Evolutionary conservation across 2,329 filamentous ascomycete genomes (phyloP), one percentile per base, ranked within the genome.

Genomic region (Neurospora crassa): DNA sequence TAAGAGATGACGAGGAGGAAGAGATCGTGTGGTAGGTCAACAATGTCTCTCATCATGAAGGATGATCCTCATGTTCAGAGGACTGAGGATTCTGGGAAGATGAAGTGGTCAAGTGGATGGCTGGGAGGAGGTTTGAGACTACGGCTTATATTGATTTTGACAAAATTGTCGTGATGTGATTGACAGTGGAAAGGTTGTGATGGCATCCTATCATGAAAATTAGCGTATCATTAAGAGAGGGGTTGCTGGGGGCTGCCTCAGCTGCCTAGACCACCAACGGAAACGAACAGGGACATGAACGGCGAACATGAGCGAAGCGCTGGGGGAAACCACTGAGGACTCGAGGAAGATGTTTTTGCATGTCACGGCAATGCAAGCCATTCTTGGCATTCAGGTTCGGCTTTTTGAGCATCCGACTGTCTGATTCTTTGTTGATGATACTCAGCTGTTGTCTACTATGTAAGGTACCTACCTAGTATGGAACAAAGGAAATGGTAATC

Each of bases 21-120:
- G 67, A 90, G 77, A 69, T 89, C 87, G 74, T 84, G 83, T n/a
- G 88, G 88, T 47, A 90, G 80, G 18, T 82, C 78, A 11, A 79
- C 80, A 40, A 86, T 78, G 72, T 82, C 79, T 78, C 72, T 76
- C 75, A 76, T 77, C n/a, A 70, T 76, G 70, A 24, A n/a, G 68
- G n/a, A 69, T 34, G 14, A 18, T 37, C n/a, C 24, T 34, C 53
- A 63, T 63, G 7, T 16, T 63, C 29, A 34, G 53, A 34, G 2
- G 34, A 37, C 1, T 63, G 53, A 63, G 14, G 8, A 18, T 34
- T 14, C 34, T 8, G 10, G 14, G 24, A 63, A 18, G 12, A 47
- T 18, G 12, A 8, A 34, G 18, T 8, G 18, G 34, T 11, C 5
- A 63, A 18, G 24, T 29, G 14, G 18, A 63, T 63, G 53, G 53